phyloP scores from a whole-genome alignment of 352 stramenopile species.

The Phytopythium sindhum region DNA sequence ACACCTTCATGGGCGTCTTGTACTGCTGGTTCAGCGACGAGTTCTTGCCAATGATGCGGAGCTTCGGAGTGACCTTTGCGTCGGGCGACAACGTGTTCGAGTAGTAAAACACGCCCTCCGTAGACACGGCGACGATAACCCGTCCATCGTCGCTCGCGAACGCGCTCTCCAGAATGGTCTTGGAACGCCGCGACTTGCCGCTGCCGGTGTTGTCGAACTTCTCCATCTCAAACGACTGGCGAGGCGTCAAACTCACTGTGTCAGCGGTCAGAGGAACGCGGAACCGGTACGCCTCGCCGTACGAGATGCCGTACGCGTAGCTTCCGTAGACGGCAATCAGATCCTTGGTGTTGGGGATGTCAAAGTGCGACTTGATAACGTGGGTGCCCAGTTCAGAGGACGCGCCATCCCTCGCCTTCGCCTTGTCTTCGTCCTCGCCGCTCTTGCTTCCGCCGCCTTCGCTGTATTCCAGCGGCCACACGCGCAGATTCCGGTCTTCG shows the following conservation, averaged over 20 bases:
- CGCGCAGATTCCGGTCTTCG: slow-evolving; percentile 56
- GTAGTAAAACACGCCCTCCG: slow-evolving; percentile 77
- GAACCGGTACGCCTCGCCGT: slow-evolving; percentile 65
- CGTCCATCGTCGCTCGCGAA: slow-evolving; percentile 64
- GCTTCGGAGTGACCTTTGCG: slow-evolving; percentile 8
- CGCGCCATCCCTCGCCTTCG: slow-evolving; percentile 12
- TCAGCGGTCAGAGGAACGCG: slow-evolving; percentile 25
- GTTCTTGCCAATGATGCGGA: slow-evolving; percentile 69
- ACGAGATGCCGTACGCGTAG: slow-evolving; percentile 66
- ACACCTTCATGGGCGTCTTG: slow-evolving; percentile 74
- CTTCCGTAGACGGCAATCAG: slow-evolving; percentile 50
- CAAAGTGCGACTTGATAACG: slow-evolving; percentile 46
- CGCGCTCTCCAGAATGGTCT: slow-evolving; percentile 64
- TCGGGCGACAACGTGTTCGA: slow-evolving; percentile 37
- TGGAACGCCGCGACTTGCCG: slow-evolving; percentile 67
- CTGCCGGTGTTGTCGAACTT: slow-evolving; percentile 51
- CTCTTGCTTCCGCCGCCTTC: slow-evolving; percentile 11
- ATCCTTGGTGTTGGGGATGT: slow-evolving; percentile 60
- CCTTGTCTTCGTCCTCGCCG: slow-evolving; percentile 26
- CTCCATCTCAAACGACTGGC: slow-evolving; percentile 64
- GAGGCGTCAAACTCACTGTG: slow-evolving; percentile 6
- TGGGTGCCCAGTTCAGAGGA: slow-evolving; percentile 18
- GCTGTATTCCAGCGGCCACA: slow-evolving; percentile 60
- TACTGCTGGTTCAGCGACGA: slow-evolving; percentile 60
- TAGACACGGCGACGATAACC: slow-evolving; percentile 54